Conservation (phyloP, 441 rosid species). For the Mallotus japonicus region DNA sequence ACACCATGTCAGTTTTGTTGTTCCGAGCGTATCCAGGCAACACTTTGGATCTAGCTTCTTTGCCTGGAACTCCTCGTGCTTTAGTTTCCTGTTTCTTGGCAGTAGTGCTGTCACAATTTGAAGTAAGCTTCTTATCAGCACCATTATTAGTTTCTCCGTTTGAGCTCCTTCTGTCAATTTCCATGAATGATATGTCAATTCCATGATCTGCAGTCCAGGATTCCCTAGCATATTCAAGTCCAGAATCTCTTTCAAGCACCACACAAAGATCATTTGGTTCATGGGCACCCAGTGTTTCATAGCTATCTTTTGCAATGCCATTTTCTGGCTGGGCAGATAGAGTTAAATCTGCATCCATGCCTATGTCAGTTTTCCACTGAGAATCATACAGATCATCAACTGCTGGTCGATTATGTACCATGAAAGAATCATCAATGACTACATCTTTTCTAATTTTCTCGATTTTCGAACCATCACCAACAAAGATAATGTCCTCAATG, state of each 20-base stretch:
- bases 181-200: constrained; percentile 52
- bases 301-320: constrained; percentile 34
- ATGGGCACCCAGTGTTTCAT: constrained; percentile 26
- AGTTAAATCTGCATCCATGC: constrained; percentile 59
- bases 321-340: constrained; percentile 37
- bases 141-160: constrained; percentile 28
- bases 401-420: constrained; percentile 51
- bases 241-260: constrained; percentile 56
- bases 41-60: constrained; percentile 40
- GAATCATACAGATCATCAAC: constrained; percentile 42
- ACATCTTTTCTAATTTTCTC: constrained; percentile 41
- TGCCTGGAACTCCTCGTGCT: constrained; percentile 37
- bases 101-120: constrained; percentile 28
- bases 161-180: constrained; percentile 43
- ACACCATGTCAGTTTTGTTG: constrained; percentile 33
- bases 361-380: constrained; percentile 64
- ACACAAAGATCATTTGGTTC: constrained; percentile 69
- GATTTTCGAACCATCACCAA: constrained; percentile 25
- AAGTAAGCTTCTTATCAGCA: constrained; percentile 31
- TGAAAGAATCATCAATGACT: constrained; percentile 68
- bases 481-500: constrained; percentile 37
- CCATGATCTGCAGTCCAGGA: constrained; percentile 55
- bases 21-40: constrained; percentile 29
- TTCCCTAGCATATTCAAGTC: constrained; percentile 34
- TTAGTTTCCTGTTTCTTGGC: constrained; percentile 39